These are phyloP conservation scores for Zygoascus sp. DNA, from an alignment of 1,139 yeast genomes.

Conservation along the genomic window DNA sequence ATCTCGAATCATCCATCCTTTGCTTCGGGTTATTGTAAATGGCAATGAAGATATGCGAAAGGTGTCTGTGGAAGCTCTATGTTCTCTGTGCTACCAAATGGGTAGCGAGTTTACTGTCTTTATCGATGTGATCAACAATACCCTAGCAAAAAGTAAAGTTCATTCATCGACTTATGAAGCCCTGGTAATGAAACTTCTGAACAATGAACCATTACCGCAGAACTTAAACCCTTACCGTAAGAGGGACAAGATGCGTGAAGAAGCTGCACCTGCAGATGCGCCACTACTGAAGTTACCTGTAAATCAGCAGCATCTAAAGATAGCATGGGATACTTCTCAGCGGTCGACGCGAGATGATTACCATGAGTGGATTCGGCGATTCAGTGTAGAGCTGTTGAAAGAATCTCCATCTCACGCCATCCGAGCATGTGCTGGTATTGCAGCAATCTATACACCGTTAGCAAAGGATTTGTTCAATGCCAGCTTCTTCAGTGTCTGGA, in stretches of 20 bases:
- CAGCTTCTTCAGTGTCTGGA: constrained; percentile 95
- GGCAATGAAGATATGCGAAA: constrained; percentile 58
- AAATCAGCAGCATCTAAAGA: constrained; percentile 67
- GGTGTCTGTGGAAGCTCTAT: constrained; percentile 72
- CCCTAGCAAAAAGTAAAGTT: constrained; percentile 57
- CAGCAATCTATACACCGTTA: constrained; percentile 80
- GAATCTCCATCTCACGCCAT: constrained; percentile 95
- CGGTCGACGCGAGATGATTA: constrained; percentile 91
- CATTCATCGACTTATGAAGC: constrained; percentile 77
- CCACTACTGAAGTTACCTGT: constrained; percentile 74
- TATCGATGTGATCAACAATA: constrained; percentile 78
- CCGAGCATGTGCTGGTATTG: constrained; percentile 88
- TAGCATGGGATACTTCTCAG: constrained; percentile 90
- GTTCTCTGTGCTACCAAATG: constrained; percentile 72
- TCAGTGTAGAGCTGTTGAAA: constrained; percentile 79
- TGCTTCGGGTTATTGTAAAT: constrained; percentile 62
- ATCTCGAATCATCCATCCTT: constrained; percentile 82
- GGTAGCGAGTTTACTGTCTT: constrained; percentile 84
- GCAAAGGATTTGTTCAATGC: constrained; percentile 92
- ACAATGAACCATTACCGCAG: constrained; percentile 87
- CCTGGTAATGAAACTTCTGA: constrained; percentile 67
- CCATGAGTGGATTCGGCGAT: constrained; percentile 93
- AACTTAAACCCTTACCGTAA: constrained; percentile 53
- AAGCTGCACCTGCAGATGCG: constrained; percentile 55
- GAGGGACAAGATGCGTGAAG: constrained; percentile 46